These are phyloP conservation scores for Infundibulicybe gibba DNA, from an alignment of 768 basidiomycete genomes.

Conservation along the genomic window DNA sequence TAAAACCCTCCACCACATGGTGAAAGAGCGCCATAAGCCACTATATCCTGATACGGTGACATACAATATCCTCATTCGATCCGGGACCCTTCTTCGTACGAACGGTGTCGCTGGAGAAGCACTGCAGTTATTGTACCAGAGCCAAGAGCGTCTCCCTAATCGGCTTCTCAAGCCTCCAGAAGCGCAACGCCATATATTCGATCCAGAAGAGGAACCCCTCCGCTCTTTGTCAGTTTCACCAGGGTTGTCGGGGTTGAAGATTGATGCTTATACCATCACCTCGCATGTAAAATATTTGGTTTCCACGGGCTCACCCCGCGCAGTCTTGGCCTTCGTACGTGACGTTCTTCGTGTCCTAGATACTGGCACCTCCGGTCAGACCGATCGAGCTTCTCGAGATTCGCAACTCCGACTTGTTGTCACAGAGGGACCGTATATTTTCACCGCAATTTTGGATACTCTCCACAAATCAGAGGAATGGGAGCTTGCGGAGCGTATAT, in stretches of 20 bases:
- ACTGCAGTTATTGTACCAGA: conserved; percentile 24
- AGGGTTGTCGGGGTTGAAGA: conserved; percentile 10
- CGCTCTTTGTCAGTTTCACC: not conserved
- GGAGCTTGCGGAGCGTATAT: conserved; percentile 59
- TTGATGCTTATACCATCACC: conserved; percentile 46
- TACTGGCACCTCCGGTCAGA: conserved; percentile 7
- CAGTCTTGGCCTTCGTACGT: conserved; percentile 47
- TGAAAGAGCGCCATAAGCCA: conserved; percentile 29
- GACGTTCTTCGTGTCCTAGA: conserved; percentile 52
- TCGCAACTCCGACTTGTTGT: conserved; percentile 38
- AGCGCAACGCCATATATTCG: not conserved
- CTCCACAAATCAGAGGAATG: conserved; percentile 52
- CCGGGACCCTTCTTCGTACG: conserved; percentile 45
- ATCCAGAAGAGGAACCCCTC: not conserved
- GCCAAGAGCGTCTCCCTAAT: not conserved
- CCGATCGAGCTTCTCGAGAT: conserved; percentile 19
- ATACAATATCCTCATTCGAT: conserved; percentile 56
- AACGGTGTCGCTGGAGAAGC: conserved; percentile 37
- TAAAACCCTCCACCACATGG: conserved; percentile 54
- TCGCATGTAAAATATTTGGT: conserved; percentile 50
- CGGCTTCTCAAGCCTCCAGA: not conserved
- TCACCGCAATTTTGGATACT: conserved; percentile 57
- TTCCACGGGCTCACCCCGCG: conserved; percentile 40
- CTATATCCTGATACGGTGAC: conserved; percentile 47
- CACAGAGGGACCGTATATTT: conserved; percentile 54